Percentiles rank a stretch among this genome's conserved stretches.
Evolutionary conservation across 345 rosid genomes (phyloP).

Genomic region (Clarkia xantiana): DNA sequence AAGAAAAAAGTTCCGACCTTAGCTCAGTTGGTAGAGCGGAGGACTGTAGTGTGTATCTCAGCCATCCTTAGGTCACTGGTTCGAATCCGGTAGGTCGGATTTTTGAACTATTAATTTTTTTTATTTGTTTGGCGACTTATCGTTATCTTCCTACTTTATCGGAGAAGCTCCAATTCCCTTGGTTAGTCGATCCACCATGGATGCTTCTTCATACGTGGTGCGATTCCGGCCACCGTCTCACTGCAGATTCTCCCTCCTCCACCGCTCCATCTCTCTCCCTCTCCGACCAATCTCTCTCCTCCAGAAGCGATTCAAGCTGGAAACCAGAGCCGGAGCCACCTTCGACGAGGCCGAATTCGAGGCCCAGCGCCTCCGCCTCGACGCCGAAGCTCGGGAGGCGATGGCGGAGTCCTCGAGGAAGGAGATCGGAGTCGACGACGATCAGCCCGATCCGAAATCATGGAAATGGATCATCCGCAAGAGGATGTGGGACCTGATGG

Average conservation of each 20-base stretch:
- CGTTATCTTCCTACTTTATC: neutral
- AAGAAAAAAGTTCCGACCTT: constrained; percentile 20
- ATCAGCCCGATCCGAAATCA: constrained; percentile 44
- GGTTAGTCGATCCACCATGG: too few relatives aligned
- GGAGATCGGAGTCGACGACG: constrained; percentile 11
- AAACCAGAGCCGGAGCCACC: constrained; percentile 7
- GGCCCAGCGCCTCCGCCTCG: constrained; percentile 48
- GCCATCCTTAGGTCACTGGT: too few relatives aligned
- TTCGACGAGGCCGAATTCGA: constrained; percentile 53
- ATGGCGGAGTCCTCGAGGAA: constrained; percentile 53
- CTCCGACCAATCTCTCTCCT: neutral
- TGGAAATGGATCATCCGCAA: constrained; percentile 88
- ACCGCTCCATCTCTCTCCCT: constrained; percentile 2
- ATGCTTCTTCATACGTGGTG: too few relatives aligned
- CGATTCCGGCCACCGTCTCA: too few relatives aligned
- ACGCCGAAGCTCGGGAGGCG: constrained; percentile 43
- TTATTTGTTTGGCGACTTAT: too few relatives aligned
- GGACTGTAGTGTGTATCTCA: constrained; percentile 62
- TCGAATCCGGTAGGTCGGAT: too few relatives aligned
- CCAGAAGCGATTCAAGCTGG: constrained; percentile 13
- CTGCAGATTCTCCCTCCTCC: constrained; percentile 3
- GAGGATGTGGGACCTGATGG: constrained; percentile 83
- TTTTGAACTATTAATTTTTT: too few relatives aligned
- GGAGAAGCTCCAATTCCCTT: neutral
- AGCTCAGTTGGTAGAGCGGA: constrained; percentile 99